Percentiles rank a stretch among this genome's conserved stretches.
phyloP scores from a whole-genome alignment of 495 filamentous ascomycete genomes.

The Aspergillus bertholletiae region DNA sequence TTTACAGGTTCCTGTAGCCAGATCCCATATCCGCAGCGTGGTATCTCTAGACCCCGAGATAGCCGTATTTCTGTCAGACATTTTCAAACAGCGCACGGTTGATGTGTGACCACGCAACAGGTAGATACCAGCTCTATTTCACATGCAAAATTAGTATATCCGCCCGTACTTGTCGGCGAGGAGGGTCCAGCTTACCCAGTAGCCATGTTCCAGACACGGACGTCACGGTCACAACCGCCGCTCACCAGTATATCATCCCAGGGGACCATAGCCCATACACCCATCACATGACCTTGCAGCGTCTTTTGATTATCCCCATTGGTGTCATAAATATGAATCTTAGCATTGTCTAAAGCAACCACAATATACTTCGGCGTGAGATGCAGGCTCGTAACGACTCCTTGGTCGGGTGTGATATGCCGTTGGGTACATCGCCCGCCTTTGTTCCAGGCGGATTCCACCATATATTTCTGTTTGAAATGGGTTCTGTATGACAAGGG shows the following conservation, averaged over 20 bases:
- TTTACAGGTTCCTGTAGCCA: slow-evolving; percentile 76
- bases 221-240: slow-evolving; percentile 94
- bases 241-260: slow-evolving; percentile 95
- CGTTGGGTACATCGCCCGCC: slow-evolving; percentile 73
- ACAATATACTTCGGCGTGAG: slow-evolving; percentile 95
- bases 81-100: slow-evolving; percentile 94
- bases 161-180: too few relatives aligned
- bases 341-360: slow-evolving; percentile 95
- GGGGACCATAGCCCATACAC: slow-evolving; percentile 99
- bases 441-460: slow-evolving; percentile 93
- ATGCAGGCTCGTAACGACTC: slow-evolving; percentile 94
- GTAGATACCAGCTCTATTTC: slow-evolving; percentile 63
- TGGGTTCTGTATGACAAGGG: slow-evolving; percentile 82
- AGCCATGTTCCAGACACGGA: slow-evolving; percentile 94
- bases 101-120: slow-evolving; percentile 91
- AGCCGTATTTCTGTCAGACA: slow-evolving; percentile 88
- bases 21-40: slow-evolving; percentile 92
- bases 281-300: slow-evolving; percentile 94
- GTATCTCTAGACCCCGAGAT: slow-evolving; percentile 97
- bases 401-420: slow-evolving; percentile 91
- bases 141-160: not conserved
- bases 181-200: slow-evolving; percentile 71
- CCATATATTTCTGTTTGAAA: slow-evolving; percentile 95
- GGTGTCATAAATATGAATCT: slow-evolving; percentile 96
- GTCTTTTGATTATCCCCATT: slow-evolving; percentile 85